These are phyloP conservation scores for Antitrichia curtipendula DNA, from an alignment of 225 moss, liverwort and hornwort species.

Conservation along the genomic window DNA sequence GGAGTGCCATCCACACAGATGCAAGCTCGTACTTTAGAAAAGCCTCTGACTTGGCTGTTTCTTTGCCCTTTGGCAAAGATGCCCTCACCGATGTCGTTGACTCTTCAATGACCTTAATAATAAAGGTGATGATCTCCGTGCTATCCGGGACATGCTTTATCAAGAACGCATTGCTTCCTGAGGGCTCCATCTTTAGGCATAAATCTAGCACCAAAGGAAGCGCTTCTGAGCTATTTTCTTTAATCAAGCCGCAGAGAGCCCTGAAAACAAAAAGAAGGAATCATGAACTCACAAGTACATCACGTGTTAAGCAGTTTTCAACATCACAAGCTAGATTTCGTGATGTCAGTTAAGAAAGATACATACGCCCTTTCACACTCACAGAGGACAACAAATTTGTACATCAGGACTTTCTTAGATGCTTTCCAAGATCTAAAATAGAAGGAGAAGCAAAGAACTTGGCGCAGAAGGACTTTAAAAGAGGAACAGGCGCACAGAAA, in stretches of 20 bases:
- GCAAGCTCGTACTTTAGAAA: slow-evolving; percentile 36
- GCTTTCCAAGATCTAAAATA: not conserved
- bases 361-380: not conserved
- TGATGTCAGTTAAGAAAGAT: not conserved
- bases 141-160: slow-evolving; percentile 19
- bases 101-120: slow-evolving; percentile 23
- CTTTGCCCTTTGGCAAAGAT: not conserved
- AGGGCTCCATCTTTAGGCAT: slow-evolving; percentile 43
- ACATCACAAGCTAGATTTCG: not conserved
- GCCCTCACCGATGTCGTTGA: slow-evolving; percentile 11
- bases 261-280: slow-evolving; percentile 17
- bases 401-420: not conserved
- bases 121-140: slow-evolving; percentile 28
- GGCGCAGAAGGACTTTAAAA: not conserved
- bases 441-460: not conserved
- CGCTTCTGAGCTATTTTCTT: slow-evolving; percentile 36
- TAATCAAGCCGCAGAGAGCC: slow-evolving; percentile 37
- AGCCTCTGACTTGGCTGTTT: not conserved
- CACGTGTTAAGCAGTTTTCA: not conserved
- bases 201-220: slow-evolving; percentile 62
- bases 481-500: not conserved
- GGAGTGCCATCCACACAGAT: slow-evolving; percentile 66
- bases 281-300: not conserved
- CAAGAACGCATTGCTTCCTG: slow-evolving; percentile 25
- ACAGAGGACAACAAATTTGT: not conserved